These are phyloP conservation scores for Russula virescens DNA, from an alignment of 768 basidiomycete genomes.

Conservation along the genomic window DNA sequence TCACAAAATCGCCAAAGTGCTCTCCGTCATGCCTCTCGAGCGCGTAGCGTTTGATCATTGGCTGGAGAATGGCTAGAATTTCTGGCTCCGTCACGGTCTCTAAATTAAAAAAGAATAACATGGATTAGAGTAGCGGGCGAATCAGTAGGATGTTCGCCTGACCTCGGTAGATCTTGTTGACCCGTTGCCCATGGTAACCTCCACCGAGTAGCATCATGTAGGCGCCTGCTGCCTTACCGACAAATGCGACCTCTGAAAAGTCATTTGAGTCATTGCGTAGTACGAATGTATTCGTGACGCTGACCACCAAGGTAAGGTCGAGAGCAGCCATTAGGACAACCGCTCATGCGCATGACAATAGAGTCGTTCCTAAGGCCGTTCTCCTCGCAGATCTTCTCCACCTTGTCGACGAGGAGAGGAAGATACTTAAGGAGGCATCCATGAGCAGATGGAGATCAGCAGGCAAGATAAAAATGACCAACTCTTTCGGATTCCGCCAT, in stretches of 20 bases:
- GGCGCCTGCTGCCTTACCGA: constrained; percentile 90
- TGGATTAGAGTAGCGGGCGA: neutral
- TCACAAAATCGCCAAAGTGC: constrained; percentile 92
- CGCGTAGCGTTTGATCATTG: constrained; percentile 95
- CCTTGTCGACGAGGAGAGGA: constrained; percentile 87
- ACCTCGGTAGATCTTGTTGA: constrained; percentile 96
- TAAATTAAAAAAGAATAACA: constrained; percentile 27
- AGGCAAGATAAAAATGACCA: constrained; percentile 26
- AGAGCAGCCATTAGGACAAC: constrained; percentile 92
- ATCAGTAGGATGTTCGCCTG: constrained; percentile 15
- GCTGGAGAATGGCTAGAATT: constrained; percentile 79
- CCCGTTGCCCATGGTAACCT: constrained; percentile 87
- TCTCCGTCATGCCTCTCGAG: constrained; percentile 83
- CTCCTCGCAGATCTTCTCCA: constrained; percentile 92
- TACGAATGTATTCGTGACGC: constrained; percentile 23
- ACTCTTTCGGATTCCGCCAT: constrained; percentile 77
- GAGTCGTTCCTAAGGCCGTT: constrained; percentile 89
- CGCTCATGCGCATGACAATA: constrained; percentile 99
- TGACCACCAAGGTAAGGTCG: constrained; percentile 85
- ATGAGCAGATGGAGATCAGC: neutral
- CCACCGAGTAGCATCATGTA: constrained; percentile 96
- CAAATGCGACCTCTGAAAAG: constrained; percentile 80
- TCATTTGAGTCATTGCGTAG: neutral
- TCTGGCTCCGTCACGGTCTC: constrained; percentile 88
- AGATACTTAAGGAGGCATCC: constrained; percentile 62